Evolutionary conservation across 345 rosid species (phyloP).

Genomic region (Melaleuca quinquenervia): DNA sequence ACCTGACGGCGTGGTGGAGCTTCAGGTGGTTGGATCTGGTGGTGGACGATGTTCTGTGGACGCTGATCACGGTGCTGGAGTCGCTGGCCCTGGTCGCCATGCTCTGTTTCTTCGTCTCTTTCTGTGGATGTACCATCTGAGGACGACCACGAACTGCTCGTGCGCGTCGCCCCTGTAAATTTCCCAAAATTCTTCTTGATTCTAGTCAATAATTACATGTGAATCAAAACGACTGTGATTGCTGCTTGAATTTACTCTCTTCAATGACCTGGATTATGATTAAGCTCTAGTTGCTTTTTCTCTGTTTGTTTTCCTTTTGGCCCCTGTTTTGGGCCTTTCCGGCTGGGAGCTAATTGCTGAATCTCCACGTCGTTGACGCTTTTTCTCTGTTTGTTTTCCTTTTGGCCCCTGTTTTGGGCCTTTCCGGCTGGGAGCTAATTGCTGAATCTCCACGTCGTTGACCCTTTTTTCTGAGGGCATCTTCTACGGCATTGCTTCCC

Average conservation of each 20-base stretch:
- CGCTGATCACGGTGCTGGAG: constrained; percentile 44
- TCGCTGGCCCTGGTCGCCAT: constrained; percentile 57
- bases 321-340: background rate
- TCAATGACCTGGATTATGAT: background rate
- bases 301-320: background rate
- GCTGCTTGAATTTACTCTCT: background rate
- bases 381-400: background rate
- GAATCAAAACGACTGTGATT: background rate
- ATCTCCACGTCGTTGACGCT: background rate
- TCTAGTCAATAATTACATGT: background rate
- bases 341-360: background rate
- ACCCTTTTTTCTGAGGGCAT: background rate
- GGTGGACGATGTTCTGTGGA: constrained; percentile 66
- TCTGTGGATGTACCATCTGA: constrained; percentile 82
- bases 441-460: background rate
- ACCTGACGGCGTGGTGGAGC: constrained; percentile 5
- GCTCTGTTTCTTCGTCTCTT: constrained; percentile 68
- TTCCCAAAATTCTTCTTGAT: background rate
- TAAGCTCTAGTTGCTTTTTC: background rate
- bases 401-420: background rate
- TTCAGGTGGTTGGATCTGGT: constrained; percentile 27
- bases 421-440: background rate
- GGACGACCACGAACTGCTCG: background rate
- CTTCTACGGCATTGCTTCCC: background rate
- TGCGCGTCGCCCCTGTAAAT: background rate